phyloP scores from a whole-genome alignment of 2,329 filamentous ascomycete genomes.

The Beauveria australis region DNA sequence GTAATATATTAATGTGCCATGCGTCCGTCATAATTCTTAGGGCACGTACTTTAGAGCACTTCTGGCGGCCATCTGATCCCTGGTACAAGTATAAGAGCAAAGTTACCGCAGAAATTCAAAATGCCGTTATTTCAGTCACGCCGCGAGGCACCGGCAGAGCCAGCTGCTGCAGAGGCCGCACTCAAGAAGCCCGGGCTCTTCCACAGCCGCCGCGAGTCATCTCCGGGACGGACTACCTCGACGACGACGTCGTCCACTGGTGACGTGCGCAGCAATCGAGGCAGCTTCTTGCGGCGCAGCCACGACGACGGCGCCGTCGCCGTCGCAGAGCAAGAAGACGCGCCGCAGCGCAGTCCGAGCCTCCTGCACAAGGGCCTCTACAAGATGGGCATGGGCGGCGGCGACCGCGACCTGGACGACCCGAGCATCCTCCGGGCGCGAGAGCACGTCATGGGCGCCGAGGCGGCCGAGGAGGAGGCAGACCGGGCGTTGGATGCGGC shows the following conservation, averaged over 20 bases:
- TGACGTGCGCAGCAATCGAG: conserved; percentile 13
- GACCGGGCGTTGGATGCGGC: conserved; percentile 55
- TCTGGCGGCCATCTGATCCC: too few species aligned
- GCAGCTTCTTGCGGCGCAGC: conserved; percentile 20
- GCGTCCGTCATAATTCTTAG: neutral
- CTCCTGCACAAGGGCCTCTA: conserved; percentile 29
- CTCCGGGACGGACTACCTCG: conserved; percentile 20
- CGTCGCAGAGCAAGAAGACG: conserved; percentile 15
- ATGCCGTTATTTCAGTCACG: conserved; percentile 27
- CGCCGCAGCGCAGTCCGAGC: conserved; percentile 16
- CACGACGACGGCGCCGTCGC: conserved; percentile 18
- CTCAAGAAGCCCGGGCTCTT: conserved; percentile 31
- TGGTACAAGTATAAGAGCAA: too few species aligned
- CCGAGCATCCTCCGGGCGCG: conserved; percentile 53
- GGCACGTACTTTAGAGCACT: neutral
- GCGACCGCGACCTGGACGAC: conserved; percentile 46
- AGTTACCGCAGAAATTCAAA: neutral
- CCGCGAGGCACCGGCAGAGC: conserved; percentile 24
- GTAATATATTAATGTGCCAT: neutral
- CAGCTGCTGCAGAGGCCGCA: conserved; percentile 23
- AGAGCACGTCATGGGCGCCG: conserved; percentile 54
- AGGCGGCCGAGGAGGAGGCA: conserved; percentile 56
- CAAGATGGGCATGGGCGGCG: conserved; percentile 31
- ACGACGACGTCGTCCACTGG: conserved; percentile 12
- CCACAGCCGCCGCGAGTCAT: conserved; percentile 21